Evolutionary conservation across 768 basidiomycete genomes (phyloP).

Genomic region (Boletales sp.): DNA sequence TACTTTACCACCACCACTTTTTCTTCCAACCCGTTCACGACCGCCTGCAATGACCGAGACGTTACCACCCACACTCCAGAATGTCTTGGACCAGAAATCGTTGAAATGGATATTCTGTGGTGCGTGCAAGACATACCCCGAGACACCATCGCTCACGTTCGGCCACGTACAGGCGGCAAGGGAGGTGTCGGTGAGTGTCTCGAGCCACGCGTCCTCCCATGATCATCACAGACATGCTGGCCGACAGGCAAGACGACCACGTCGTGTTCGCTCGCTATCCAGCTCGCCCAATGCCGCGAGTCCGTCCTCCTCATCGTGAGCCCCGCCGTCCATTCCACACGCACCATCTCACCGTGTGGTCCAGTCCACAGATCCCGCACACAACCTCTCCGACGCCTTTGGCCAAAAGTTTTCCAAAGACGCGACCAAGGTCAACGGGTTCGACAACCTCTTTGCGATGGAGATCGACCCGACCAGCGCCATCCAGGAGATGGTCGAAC

Average conservation of each 20-base stretch:
- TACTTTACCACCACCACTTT: background rate
- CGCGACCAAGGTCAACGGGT: conserved; percentile 96
- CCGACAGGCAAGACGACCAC: conserved; percentile 92
- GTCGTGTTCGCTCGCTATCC: conserved; percentile 96
- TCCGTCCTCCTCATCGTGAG: conserved; percentile 96
- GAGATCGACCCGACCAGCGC: conserved; percentile 98
- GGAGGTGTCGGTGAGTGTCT: conserved; percentile 85
- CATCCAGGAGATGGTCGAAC: conserved; percentile 98
- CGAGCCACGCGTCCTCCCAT: background rate
- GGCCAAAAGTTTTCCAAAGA: conserved; percentile 99
- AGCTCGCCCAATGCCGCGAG: conserved; percentile 83
- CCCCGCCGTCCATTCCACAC: conserved; percentile 6
- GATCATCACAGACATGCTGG: background rate
- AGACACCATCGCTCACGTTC: conserved; percentile 12
- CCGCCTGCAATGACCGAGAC: conserved; percentile 47
- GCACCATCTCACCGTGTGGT: background rate
- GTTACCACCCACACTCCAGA: conserved; percentile 86
- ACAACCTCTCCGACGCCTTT: conserved; percentile 98
- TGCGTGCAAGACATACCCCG: conserved; percentile 34
- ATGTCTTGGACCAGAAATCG: conserved; percentile 87
- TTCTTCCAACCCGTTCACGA: conserved; percentile 8
- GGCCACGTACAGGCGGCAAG: conserved; percentile 73
- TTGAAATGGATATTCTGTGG: conserved; percentile 99
- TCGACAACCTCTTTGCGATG: conserved; percentile 96
- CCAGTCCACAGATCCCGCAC: conserved; percentile 98